Base-by-base conservation (phyloP, 1,139 yeast species). In the Pneumocystis wakefieldiae region DNA sequence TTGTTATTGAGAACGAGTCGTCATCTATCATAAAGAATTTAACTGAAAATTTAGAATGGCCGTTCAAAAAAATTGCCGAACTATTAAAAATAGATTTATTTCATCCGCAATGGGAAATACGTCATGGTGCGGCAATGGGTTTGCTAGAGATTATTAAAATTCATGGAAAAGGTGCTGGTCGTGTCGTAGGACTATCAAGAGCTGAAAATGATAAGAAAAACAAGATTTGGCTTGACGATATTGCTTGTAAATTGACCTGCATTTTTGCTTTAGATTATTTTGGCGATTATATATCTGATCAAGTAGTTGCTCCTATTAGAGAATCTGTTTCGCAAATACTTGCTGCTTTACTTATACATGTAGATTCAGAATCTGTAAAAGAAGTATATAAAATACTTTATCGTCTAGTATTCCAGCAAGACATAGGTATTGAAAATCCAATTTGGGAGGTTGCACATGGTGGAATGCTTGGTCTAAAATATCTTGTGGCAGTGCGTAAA, bases 371-470 rank as follows among this genome's bases (percentile, higher is more conserved):
- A 58, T 77, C 78, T 37, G 82, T 80, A 3, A 75, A 80, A 2
- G 78, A 80, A 64, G 83, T 90, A 0, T 92, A 91, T 72, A 71
- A 77, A 29, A 84, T 86, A 39, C 78, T 94, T 64, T 81, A 83
- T 65, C 80, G 81, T 62, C 77, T 94, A 64, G 89, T 90, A 0
- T 74, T 87, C 63, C 98, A 94, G 73, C 70, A 68, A 5, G 82
- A 85, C 61, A 78, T 81, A 7, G 76, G 75, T 61, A 67, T 73
- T 3, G 69, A 73, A 58, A 70, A 73, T 53, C 78, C 79, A 5
- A 81, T 86, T 64, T 94, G 98, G 98, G 97, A 94, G 73, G 97
- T 97, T 1, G 88, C 94, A 66, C 98, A 94, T 77, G 98, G 98
- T 67, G 99, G 98, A 61, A 85, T 94, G 85, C 80, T 94, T 35